phyloP scores from a whole-genome alignment of 306 rosid genomes.

The Cyclanthera cordifolia region DNA sequence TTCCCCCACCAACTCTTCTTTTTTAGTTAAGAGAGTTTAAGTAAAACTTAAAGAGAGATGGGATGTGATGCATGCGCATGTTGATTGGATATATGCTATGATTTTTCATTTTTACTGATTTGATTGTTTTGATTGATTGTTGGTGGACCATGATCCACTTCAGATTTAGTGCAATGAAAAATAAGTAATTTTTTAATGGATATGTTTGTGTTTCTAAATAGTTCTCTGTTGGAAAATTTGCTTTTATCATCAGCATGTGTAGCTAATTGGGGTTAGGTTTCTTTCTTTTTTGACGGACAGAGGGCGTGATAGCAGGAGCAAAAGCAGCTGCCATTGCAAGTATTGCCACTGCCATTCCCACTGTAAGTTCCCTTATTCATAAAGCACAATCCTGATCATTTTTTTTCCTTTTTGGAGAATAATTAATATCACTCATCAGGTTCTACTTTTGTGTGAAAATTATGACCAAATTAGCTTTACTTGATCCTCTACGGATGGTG shows the following conservation, averaged over 20 bases:
- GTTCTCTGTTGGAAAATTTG: background rate
- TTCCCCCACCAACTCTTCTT: background rate
- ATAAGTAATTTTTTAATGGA: background rate
- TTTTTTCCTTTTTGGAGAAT: background rate
- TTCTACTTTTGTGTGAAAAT: background rate
- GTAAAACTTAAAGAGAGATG: conserved; percentile 10
- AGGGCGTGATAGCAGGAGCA: conserved; percentile 90
- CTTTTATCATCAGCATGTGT: background rate
- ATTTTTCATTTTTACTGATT: background rate
- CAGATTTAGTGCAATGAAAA: conserved; percentile 6
- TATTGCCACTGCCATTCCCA: conserved; percentile 90
- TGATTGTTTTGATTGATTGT: conserved; percentile 2
- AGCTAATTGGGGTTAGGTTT: conserved; percentile 3
- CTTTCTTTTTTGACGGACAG: conserved; percentile 25
- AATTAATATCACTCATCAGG: background rate
- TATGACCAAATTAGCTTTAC: background rate
- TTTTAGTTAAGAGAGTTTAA: conserved; percentile 2
- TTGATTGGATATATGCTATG: conserved; percentile 9
- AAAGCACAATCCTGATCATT: background rate
- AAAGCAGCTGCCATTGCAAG: conserved; percentile 79
- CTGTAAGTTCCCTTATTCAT: conserved; percentile 33
- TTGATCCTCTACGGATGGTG: background rate
- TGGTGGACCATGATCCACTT: conserved; percentile 13
- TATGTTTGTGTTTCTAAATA: background rate
- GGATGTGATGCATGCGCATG: conserved; percentile 10